phyloP scores from a whole-genome alignment of 2,329 filamentous ascomycete species.

The Aspergillus tamarii region DNA sequence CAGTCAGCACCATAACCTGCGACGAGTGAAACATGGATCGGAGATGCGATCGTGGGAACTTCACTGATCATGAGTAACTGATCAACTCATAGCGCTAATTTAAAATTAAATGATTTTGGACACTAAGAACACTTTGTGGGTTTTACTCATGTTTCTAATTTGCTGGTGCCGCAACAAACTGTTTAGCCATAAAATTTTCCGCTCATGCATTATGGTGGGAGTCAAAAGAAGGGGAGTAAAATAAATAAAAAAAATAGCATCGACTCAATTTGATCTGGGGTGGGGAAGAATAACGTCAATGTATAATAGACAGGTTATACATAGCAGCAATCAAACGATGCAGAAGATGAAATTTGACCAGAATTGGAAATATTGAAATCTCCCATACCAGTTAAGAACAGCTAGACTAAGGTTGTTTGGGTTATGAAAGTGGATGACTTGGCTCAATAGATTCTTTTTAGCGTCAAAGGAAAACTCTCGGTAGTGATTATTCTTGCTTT shows the following conservation, averaged over 20 bases:
- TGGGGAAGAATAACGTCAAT: neutral
- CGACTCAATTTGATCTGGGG: neutral
- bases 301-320: neutral
- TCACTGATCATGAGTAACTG: constrained; percentile 9
- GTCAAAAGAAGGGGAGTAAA: neutral
- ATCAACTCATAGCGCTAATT: neutral
- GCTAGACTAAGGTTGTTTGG: neutral
- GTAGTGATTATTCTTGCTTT: neutral
- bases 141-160: neutral
- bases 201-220: neutral
- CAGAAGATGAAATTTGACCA: no score
- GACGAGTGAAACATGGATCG: constrained; percentile 12
- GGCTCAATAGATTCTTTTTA: constrained; percentile 4
- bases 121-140: neutral
- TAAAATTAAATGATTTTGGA: neutral
- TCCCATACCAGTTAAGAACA: neutral
- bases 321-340: neutral
- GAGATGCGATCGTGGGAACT: constrained; percentile 6
- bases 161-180: neutral
- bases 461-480: neutral
- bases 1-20: constrained; percentile 13
- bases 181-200: neutral
- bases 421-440: constrained; percentile 6
- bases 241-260: neutral
- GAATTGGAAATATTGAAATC: neutral